A percentile compares a stretch with the other conserved stretches of the same genome.
Evolutionary conservation across 169 alveolate species (phyloP).

Genomic region (Plasmodium berghei): DNA sequence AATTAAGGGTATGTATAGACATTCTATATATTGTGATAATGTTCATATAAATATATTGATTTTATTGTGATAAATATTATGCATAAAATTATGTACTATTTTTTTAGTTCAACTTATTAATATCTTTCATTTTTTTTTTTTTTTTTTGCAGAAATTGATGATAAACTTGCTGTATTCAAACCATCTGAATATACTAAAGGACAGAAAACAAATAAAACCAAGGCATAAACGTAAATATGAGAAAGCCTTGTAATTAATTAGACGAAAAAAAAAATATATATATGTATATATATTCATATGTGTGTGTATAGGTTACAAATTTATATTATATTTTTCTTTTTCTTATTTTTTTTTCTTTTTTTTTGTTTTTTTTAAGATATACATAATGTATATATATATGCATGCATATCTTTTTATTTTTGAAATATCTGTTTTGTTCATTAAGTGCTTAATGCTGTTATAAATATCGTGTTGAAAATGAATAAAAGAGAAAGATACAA

Average conservation of each 20-base stretch:
- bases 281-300: not conserved
- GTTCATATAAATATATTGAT: not conserved
- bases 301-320: not conserved
- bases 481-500: not conserved
- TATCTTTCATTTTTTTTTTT: not conserved
- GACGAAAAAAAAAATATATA: not conserved
- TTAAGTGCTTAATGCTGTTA: not conserved
- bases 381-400: not conserved
- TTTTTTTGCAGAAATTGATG: constrained; percentile 35
- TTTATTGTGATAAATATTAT: not conserved
- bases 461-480: not conserved
- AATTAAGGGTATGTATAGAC: constrained; percentile 44
- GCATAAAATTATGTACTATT: not conserved
- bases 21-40: not conserved
- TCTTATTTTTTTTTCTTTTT: not conserved
- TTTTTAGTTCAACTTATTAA: not conserved
- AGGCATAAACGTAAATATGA: constrained; percentile 11
- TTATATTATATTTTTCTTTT: not conserved
- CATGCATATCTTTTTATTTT: not conserved
- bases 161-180: constrained; percentile 10
- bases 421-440: constrained; percentile 2
- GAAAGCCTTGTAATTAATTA: not conserved
- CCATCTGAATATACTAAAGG: not conserved
- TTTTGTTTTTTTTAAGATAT: not conserved
- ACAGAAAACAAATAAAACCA: constrained; percentile 13